phyloP scores from a whole-genome alignment of 2,329 filamentous ascomycete genomes.

The Allantophomopsis lycopodina region DNA sequence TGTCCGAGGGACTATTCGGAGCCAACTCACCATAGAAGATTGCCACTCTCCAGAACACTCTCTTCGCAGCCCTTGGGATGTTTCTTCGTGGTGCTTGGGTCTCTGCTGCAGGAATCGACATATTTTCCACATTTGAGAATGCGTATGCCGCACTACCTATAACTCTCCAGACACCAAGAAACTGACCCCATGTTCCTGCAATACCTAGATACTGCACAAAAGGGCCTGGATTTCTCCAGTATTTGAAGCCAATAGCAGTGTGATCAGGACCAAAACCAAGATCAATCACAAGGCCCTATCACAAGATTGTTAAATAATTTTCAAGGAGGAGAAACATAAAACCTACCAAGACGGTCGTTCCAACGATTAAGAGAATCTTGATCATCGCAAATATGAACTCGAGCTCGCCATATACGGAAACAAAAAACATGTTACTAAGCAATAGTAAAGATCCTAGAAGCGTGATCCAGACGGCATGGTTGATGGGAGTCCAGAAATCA shows the following conservation, averaged over 20 bases:
- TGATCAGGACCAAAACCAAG: conserved; percentile 65
- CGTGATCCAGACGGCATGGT: conserved; percentile 10
- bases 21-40: conserved; percentile 57
- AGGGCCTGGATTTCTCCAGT: conserved; percentile 53
- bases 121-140: conserved; percentile 30
- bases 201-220: conserved; percentile 54
- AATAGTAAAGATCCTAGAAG: conserved; percentile 15
- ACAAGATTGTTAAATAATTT: no score
- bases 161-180: conserved; percentile 51
- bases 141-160: conserved; percentile 33
- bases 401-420: conserved; percentile 43
- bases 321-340: no score
- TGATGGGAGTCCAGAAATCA: conserved; percentile 27
- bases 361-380: conserved; percentile 45
- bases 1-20: conserved; percentile 44
- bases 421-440: conserved; percentile 33
- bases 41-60: conserved; percentile 66
- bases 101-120: conserved; percentile 44
- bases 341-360: conserved; percentile 46
- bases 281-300: conserved; percentile 62
- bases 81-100: conserved; percentile 49
- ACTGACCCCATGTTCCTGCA: conserved; percentile 37
- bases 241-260: conserved; percentile 61
- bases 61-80: conserved; percentile 63
- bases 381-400: conserved; percentile 47